Evolutionary conservation across 139 green algal genomes (phyloP).

Genomic region (Chlamydomonas incerta): DNA sequence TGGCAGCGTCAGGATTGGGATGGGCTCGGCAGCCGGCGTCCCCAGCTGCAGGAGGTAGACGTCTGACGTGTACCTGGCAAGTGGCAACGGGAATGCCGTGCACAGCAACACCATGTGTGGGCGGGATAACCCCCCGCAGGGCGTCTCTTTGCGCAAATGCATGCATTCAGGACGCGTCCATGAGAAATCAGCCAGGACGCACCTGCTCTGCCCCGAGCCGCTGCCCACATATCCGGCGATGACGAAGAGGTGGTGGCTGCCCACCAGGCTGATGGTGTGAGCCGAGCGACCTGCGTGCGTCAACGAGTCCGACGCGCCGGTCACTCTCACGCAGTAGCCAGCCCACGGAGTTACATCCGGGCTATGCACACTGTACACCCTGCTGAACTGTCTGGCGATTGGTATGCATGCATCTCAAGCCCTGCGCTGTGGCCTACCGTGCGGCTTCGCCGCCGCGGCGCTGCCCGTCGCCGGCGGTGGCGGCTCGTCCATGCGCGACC

Average conservation of each 20-base stretch:
- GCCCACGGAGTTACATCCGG: too few relatives aligned
- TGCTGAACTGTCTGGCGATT: not conserved
- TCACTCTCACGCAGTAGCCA: too few relatives aligned
- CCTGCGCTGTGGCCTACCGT: not conserved
- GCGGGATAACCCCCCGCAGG: too few relatives aligned
- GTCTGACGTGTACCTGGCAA: slow-evolving; percentile 8
- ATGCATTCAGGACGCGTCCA: too few relatives aligned
- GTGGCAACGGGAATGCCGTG: too few relatives aligned
- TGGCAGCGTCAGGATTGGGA: not conserved
- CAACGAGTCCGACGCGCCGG: too few relatives aligned
- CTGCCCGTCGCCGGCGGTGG: not conserved
- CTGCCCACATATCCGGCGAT: slow-evolving; percentile 20
- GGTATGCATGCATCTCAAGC: not conserved
- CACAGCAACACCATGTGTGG: not conserved
- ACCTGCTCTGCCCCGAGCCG: not conserved
- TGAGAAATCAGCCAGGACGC: too few relatives aligned
- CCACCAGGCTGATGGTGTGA: slow-evolving; percentile 27
- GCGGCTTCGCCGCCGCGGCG: not conserved
- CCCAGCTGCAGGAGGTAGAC: slow-evolving; percentile 14
- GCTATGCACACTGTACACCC: not conserved
- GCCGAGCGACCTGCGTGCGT: slow-evolving; percentile 36
- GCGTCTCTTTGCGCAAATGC: too few relatives aligned
- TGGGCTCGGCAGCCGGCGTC: not conserved
- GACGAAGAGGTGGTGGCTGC: not conserved
- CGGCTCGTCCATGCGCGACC: slow-evolving; percentile 13